Conservation (phyloP, 2,329 filamentous ascomycete genomes). For the Rutstroemia sp. region DNA sequence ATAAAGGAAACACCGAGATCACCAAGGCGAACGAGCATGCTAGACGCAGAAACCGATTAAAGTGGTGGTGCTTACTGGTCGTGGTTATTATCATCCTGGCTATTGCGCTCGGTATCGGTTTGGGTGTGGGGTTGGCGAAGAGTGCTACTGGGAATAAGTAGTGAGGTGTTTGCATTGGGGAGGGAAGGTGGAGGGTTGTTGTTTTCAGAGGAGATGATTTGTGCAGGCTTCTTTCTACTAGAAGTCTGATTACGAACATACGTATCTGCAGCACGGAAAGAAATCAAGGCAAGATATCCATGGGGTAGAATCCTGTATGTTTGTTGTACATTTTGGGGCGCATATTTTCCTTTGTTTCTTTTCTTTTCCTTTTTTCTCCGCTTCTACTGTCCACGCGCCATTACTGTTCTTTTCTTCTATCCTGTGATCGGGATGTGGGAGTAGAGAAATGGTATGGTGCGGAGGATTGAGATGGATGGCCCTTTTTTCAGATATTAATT, state of each 20-base stretch:
- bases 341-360: not conserved
- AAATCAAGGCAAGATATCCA: not conserved
- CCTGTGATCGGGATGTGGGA: not conserved
- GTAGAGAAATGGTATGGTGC: too few species aligned
- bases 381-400: not conserved
- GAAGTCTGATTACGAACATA: too few species aligned
- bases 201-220: too few species aligned
- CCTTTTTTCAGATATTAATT: too few species aligned
- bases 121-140: slow-evolving; percentile 29
- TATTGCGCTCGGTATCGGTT: slow-evolving; percentile 45
- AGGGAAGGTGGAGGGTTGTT: not conserved
- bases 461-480: too few species aligned
- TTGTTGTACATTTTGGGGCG: slow-evolving; percentile 1
- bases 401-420: not conserved
- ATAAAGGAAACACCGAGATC: slow-evolving; percentile 63
- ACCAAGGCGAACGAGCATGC: slow-evolving; percentile 60
- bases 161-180: not conserved
- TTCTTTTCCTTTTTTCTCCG: not conserved
- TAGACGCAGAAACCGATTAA: slow-evolving; percentile 61
- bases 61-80: slow-evolving; percentile 71
- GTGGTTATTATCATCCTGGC: slow-evolving; percentile 50
- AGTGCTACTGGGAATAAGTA: not conserved
- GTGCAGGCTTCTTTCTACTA: too few species aligned
- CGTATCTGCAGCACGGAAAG: too few species aligned
- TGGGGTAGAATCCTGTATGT: not conserved